These are phyloP conservation scores for Castanea mollissima DNA, from an alignment of 306 rosid genomes.

Conservation along the genomic window DNA sequence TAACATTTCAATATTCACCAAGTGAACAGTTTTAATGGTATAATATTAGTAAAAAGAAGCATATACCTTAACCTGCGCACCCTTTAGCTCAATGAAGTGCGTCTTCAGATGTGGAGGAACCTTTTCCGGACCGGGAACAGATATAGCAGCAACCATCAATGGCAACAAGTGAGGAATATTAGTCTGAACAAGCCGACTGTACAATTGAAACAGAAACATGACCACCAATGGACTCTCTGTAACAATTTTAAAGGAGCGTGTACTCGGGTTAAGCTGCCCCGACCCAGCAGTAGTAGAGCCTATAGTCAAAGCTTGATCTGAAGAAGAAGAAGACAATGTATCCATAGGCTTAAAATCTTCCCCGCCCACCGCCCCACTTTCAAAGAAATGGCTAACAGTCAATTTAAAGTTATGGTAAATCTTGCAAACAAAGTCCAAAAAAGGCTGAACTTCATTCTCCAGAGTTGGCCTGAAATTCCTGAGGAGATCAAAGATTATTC, in stretches of 20 bases:
- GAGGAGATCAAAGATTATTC: slow-evolving; percentile 90
- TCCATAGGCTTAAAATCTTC: slow-evolving; percentile 85
- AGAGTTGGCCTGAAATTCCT: slow-evolving; percentile 89
- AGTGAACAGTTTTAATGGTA: not conserved
- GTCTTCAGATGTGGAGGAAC: slow-evolving; percentile 77
- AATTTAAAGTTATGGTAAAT: slow-evolving; percentile 82
- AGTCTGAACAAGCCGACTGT: slow-evolving; percentile 88
- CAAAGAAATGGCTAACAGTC: slow-evolving; percentile 91
- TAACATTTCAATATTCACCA: not conserved
- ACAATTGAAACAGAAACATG: slow-evolving; percentile 94
- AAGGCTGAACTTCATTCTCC: slow-evolving; percentile 93
- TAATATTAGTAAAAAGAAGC: not conserved
- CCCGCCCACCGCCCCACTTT: slow-evolving; percentile 48
- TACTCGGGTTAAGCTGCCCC: slow-evolving; percentile 85
- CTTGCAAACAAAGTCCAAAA: slow-evolving; percentile 88
- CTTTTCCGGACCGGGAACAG: slow-evolving; percentile 95
- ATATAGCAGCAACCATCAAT: slow-evolving; percentile 95
- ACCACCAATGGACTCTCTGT: slow-evolving; percentile 98
- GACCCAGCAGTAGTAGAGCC: slow-evolving; percentile 50
- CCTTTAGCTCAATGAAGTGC: slow-evolving; percentile 88
- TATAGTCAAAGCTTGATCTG: slow-evolving; percentile 50
- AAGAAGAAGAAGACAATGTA: slow-evolving; percentile 38
- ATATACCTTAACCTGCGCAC: slow-evolving; percentile 95
- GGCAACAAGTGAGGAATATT: slow-evolving; percentile 94
- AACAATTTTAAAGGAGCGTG: slow-evolving; percentile 88